These are phyloP conservation scores for Magnusiomyces tetraspermus DNA, from an alignment of 1,139 yeast species.

Conservation along the genomic window DNA sequence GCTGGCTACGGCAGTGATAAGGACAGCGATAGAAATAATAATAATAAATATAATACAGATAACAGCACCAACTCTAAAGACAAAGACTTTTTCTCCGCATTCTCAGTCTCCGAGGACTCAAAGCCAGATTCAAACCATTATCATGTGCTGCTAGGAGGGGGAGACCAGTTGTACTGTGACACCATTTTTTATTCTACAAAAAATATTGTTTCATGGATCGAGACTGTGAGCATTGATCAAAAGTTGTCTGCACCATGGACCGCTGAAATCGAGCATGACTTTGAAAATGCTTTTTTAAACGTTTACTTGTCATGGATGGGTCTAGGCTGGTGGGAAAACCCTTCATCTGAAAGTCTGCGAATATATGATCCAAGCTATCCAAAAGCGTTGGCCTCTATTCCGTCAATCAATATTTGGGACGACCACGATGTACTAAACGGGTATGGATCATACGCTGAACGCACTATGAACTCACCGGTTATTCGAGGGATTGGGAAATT, in stretches of 20 bases:
- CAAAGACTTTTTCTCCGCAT: no score
- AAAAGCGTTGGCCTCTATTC: slow-evolving; percentile 67
- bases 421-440: slow-evolving; percentile 91
- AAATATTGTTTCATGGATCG: slow-evolving; percentile 45
- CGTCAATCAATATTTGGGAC: slow-evolving; percentile 75
- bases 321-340: slow-evolving; percentile 71
- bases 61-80: background rate
- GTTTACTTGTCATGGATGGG: slow-evolving; percentile 87
- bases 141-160: slow-evolving; percentile 96
- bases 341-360: slow-evolving; percentile 54
- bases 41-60: background rate
- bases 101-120: no score
- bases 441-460: slow-evolving; percentile 74
- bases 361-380: slow-evolving; percentile 43
- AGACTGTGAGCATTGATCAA: slow-evolving; percentile 39
- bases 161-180: slow-evolving; percentile 90
- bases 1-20: background rate
- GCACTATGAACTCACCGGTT: slow-evolving; percentile 61
- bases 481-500: slow-evolving; percentile 62
- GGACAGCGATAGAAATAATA: background rate
- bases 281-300: slow-evolving; percentile 55
- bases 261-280: slow-evolving; percentile 42
- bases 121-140: slow-evolving; percentile 45
- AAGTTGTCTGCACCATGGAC: slow-evolving; percentile 39
- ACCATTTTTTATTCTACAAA: slow-evolving; percentile 53